Base-by-base conservation (phyloP, 345 rosid genomes). In the Citrus inodora region DNA sequence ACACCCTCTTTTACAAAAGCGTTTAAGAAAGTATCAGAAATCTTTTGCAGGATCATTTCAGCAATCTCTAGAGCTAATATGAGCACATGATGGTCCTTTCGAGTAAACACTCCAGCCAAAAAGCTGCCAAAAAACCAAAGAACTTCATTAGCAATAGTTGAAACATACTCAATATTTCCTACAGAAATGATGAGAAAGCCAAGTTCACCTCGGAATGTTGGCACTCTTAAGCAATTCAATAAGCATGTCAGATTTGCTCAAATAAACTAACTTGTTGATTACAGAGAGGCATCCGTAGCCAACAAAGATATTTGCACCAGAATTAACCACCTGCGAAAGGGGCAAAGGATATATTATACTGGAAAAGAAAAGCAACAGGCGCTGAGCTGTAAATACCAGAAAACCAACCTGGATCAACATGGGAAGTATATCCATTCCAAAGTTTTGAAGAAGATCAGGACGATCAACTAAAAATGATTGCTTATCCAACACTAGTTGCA, bases 1-100 rank as follows among this genome's bases (percentile, higher is more conserved):
- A 92, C 94, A 67, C 99, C 99, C 80, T 95, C 99, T 84, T 89
- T 95, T 28, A 91, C 84, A 78, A 95, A 95, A 72, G 93, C 85
- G 78, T 85, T 87, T 83, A 91, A 81, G 74, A 88, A 90, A 48
- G 80, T 80, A 82, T 90, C 88, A 70, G 91, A 80, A 79, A 79
- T 85, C 90, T 92, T 95, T 84, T 88, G 89, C 75, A 95, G 88
- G 79, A 91, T 82, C 70, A 84, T 87, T 78, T 95, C 94, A 46
- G 90, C 84, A 80, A 95, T 87, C 82, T 88, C 87, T 51, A 95
- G 86, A 35, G 95, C 94, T 76, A 90, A 87, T 74, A 91, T 82
- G 74, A 93, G 79, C 61, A 95, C 86, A 80, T 95, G 99, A 71
- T 83, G 85, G 86, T 95, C 97, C 87, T 92, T 92, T 82, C 95